phyloP scores from a whole-genome alignment of 768 basidiomycete species.

The Russula dissimulans region DNA sequence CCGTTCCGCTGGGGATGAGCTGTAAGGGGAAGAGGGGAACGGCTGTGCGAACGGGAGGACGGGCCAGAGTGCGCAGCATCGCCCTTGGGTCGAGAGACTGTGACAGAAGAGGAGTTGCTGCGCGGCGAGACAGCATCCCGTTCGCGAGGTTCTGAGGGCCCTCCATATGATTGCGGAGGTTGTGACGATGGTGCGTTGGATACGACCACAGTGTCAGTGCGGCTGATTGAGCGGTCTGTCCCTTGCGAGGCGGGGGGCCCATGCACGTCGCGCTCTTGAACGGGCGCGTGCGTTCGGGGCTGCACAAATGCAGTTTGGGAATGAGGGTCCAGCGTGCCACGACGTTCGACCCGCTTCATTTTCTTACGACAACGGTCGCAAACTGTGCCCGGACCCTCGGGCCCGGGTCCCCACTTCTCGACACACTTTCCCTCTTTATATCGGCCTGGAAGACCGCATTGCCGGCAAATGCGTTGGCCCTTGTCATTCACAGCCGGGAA shows the following conservation, averaged over 20 bases:
- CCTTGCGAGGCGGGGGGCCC: neutral
- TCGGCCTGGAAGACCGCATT: slow-evolving; percentile 57
- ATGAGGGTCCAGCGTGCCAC: slow-evolving; percentile 47
- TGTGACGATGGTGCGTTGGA: neutral
- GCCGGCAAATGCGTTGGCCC: slow-evolving; percentile 60
- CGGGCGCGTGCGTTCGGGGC: slow-evolving; percentile 2
- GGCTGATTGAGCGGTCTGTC: slow-evolving; percentile 11
- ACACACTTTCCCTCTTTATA: slow-evolving; percentile 79
- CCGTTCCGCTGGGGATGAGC: slow-evolving; percentile 10
- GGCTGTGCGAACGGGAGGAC: slow-evolving; percentile 13
- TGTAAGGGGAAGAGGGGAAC: slow-evolving; percentile 6
- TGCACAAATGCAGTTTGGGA: slow-evolving; percentile 18
- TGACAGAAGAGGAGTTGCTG: slow-evolving; percentile 30
- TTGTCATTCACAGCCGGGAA: slow-evolving; percentile 31
- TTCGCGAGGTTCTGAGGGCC: slow-evolving; percentile 7
- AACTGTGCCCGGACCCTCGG: slow-evolving; percentile 69
- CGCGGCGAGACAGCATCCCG: slow-evolving; percentile 23
- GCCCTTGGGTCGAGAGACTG: slow-evolving; percentile 15
- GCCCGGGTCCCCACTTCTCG: slow-evolving; percentile 78
- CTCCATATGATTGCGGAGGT: slow-evolving; percentile 3
- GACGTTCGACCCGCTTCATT: slow-evolving; percentile 70
- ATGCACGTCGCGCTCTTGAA: slow-evolving; percentile 9
- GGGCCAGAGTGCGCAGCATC: slow-evolving; percentile 23
- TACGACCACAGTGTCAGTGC: slow-evolving; percentile 17
- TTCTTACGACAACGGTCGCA: slow-evolving; percentile 77